Base-by-base conservation (phyloP, 768 basidiomycete species). In the Gloeostereum incarnatum region DNA sequence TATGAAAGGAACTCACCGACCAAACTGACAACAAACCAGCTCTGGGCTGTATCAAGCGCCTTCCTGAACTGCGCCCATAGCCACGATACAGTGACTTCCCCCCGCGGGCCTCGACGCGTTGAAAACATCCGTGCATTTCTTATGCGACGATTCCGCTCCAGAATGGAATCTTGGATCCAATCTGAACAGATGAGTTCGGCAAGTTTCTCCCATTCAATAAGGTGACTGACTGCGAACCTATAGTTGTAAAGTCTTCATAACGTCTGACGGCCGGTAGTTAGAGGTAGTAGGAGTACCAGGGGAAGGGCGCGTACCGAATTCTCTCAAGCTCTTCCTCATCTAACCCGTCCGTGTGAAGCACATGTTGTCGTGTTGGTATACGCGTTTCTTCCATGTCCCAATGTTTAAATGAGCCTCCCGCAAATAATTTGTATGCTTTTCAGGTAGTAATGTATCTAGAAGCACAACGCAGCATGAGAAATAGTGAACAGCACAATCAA, bases 21-120 rank as follows among this genome's bases (percentile, higher is more conserved):
- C 21, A 97, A 63, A 17, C 78, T 81, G 36, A 97, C 76, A 16
- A 99, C 80, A 40, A 97, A 78, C 92, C 93, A 98, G 36, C 79
- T 87, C 64, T 94, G 87, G 9, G 80, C 86, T 8, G 81, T 75
- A 41, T 77, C 72, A 36, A 81, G 58, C 3, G 78, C 51, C 44
- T 69, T 74, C 49, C 70, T 65, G 31, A 78, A 49, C 46, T 81
- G 71, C 25, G 69, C 63, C 80, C 75, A 79, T 23, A 86, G 45
- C 73, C 71, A 78, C 22, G 66, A 56, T 4, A 69, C 47, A 7
- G 75, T 73, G 20, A 75, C 52, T 48, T 69, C 62, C 29, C 71
- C 73, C 22, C 63, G 59, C 14, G 75, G 65, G 31, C 69, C 66
- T 47, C 69, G 63, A 41, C 52, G 18, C 32, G 42, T 3, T 26